Evolutionary conservation across 768 basidiomycete genomes (phyloP).

Genomic region (Rhodotorula paludigena): DNA sequence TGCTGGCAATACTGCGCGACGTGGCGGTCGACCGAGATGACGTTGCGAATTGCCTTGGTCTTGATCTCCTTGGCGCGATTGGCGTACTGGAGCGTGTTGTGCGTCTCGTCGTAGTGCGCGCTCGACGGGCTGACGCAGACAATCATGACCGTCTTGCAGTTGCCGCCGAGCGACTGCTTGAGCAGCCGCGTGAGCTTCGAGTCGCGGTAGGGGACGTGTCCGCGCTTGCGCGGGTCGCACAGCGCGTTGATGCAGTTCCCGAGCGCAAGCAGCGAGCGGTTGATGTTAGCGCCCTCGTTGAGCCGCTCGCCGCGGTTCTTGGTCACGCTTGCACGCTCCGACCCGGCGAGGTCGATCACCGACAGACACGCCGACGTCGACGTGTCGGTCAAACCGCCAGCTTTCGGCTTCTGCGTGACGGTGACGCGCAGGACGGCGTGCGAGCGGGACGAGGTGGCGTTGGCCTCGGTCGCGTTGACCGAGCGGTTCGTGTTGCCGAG

Average conservation of each 20-base stretch:
- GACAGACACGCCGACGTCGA: slow-evolving; percentile 84
- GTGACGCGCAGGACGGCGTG: slow-evolving; percentile 97
- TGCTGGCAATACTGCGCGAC: slow-evolving; percentile 93
- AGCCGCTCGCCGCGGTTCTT: slow-evolving; percentile 96
- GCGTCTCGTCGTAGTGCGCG: slow-evolving; percentile 94
- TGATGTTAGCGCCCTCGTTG: slow-evolving; percentile 98
- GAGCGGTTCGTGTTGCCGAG: slow-evolving; percentile 81
- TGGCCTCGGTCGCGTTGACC: slow-evolving; percentile 91
- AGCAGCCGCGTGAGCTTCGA: slow-evolving; percentile 95
- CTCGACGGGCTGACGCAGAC: slow-evolving; percentile 95
- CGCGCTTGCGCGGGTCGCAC: slow-evolving; percentile 73
- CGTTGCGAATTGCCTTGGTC: slow-evolving; percentile 91
- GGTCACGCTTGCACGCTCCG: slow-evolving; percentile 92
- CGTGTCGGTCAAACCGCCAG: slow-evolving; percentile 65
- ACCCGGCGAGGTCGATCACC: slow-evolving; percentile 96
- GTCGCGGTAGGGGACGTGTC: slow-evolving; percentile 94
- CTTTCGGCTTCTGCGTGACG: slow-evolving; percentile 73
- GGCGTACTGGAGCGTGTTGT: slow-evolving; percentile 95
- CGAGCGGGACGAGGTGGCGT: slow-evolving; percentile 92
- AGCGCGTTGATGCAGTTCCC: slow-evolving; percentile 98
- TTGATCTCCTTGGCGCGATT: slow-evolving; percentile 98
- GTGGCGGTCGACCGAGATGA: slow-evolving; percentile 88
- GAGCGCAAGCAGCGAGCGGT: slow-evolving; percentile 92
- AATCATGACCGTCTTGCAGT: slow-evolving; percentile 99
- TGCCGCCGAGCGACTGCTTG: slow-evolving; percentile 96